Conservation (phyloP, 1,284 basidiomycete species). For the Austroboletus niveus region DNA sequence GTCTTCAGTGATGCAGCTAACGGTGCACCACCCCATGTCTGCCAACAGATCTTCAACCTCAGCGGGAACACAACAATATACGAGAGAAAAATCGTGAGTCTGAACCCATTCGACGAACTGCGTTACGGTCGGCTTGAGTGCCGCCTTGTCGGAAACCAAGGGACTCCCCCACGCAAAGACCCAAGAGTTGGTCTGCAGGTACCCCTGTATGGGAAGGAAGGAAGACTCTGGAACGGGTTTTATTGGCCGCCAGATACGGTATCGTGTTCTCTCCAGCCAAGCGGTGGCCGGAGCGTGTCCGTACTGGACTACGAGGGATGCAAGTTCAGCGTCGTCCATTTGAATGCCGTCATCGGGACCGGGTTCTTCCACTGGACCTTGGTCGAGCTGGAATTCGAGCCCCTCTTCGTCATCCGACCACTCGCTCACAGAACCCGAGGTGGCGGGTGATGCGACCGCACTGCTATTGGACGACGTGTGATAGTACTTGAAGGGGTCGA, state of each 20-base stretch:
- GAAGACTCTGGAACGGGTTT: slow-evolving; percentile 36
- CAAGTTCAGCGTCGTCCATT: slow-evolving; percentile 24
- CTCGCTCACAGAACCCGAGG: slow-evolving; percentile 2
- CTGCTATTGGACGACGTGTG: background rate
- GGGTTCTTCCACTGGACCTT: slow-evolving; percentile 9
- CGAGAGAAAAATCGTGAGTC: slow-evolving; percentile 31
- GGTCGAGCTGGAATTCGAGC: background rate
- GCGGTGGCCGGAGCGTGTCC: slow-evolving; percentile 44
- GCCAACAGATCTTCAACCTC: slow-evolving; percentile 39
- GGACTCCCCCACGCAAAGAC: slow-evolving; percentile 50
- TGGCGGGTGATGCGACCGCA: background rate
- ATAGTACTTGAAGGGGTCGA: slow-evolving; percentile 5
- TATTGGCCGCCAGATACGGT: slow-evolving; percentile 41
- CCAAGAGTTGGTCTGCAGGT: slow-evolving; percentile 33
- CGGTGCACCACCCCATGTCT: slow-evolving; percentile 37
- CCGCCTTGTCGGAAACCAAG: slow-evolving; percentile 39
- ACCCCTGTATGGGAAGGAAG: slow-evolving; percentile 42
- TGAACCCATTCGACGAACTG: slow-evolving; percentile 39
- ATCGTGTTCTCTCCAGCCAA: slow-evolving; percentile 47
- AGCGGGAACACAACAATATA: slow-evolving; percentile 44
- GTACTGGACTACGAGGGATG: slow-evolving; percentile 39
- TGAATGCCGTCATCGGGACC: slow-evolving; percentile 5
- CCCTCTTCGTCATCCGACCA: background rate
- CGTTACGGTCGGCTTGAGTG: slow-evolving; percentile 33
- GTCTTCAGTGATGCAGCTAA: slow-evolving; percentile 46